Percentiles rank a stretch among this genome's conserved stretches.
These are phyloP conservation scores for Metarhizium guizhouense DNA, from an alignment of 2,329 filamentous ascomycete genomes.

Conservation along the genomic window DNA sequence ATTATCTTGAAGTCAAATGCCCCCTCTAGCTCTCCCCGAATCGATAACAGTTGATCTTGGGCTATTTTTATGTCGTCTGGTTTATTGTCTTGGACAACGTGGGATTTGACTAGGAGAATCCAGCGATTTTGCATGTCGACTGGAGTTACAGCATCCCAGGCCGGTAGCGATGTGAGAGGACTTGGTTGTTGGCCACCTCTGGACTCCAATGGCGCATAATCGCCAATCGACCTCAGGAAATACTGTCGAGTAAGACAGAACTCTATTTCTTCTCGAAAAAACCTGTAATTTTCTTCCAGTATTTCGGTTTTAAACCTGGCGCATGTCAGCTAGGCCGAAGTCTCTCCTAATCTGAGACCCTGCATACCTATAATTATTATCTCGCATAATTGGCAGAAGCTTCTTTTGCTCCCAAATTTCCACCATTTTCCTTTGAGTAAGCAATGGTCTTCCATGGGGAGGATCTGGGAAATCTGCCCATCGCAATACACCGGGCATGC, in stretches of 20 bases:
- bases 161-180: constrained; percentile 27
- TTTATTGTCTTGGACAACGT: constrained; percentile 47
- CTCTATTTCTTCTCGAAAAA: constrained; percentile 45
- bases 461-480: constrained; percentile 56
- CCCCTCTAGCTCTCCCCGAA: constrained; percentile 38
- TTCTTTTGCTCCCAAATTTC: constrained; percentile 45
- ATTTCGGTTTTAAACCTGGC: constrained; percentile 44
- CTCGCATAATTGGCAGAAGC: constrained; percentile 37
- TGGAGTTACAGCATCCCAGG: constrained; percentile 37
- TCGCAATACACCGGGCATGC: constrained; percentile 37
- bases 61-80: constrained; percentile 49
- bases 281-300: constrained; percentile 44
- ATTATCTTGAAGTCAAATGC: constrained; percentile 43
- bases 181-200: constrained; percentile 7
- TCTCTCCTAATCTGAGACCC: background rate
- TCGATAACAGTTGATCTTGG: constrained; percentile 38
- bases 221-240: constrained; percentile 24
- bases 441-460: constrained; percentile 31
- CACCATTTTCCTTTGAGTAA: constrained; percentile 46
- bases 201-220: constrained; percentile 23
- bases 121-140: constrained; percentile 42
- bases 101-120: constrained; percentile 45
- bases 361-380: constrained; percentile 43
- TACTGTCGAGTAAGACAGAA: constrained; percentile 43
- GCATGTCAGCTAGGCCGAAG: constrained; percentile 2